These are phyloP conservation scores for Linnemannia hyalina DNA, from an alignment of 192 early-diverging fungal genomes.

Conservation along the genomic window DNA sequence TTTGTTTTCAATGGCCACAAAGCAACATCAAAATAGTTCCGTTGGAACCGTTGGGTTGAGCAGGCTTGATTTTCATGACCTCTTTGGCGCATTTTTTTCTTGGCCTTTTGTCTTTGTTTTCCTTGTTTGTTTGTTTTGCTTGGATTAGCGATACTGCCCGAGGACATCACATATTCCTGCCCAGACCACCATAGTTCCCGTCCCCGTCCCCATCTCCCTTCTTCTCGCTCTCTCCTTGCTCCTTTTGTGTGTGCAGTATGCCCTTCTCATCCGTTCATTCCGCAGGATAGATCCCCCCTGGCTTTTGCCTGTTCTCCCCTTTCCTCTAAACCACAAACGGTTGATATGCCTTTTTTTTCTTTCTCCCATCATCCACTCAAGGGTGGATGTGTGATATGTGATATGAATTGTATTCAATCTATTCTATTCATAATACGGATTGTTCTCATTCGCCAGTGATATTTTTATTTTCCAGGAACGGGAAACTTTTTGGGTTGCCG, in stretches of 20 bases:
- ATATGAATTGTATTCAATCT: not conserved
- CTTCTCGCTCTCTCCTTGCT: not conserved
- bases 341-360: not conserved
- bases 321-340: not conserved
- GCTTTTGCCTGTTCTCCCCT: not conserved
- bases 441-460: not conserved
- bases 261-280: not conserved
- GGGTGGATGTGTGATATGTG: not conserved
- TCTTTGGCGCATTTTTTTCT: not conserved
- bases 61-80: not conserved
- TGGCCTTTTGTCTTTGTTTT: not conserved
- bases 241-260: not conserved
- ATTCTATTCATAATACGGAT: not conserved
- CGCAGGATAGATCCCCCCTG: not conserved
- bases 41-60: not conserved
- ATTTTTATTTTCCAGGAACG: constrained; percentile 22
- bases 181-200: not conserved
- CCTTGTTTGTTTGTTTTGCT: too few species aligned
- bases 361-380: not conserved
- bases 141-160: not conserved
- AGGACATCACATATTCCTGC: not conserved
- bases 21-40: not conserved
- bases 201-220: not conserved
- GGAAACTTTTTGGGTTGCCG: constrained; percentile 2
- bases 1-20: not conserved